Evolutionary conservation across 176 grass and related monocot species (phyloP), one percentile per base, ranked within the genome.

Genomic region (Eremochloa ophiuroides): DNA sequence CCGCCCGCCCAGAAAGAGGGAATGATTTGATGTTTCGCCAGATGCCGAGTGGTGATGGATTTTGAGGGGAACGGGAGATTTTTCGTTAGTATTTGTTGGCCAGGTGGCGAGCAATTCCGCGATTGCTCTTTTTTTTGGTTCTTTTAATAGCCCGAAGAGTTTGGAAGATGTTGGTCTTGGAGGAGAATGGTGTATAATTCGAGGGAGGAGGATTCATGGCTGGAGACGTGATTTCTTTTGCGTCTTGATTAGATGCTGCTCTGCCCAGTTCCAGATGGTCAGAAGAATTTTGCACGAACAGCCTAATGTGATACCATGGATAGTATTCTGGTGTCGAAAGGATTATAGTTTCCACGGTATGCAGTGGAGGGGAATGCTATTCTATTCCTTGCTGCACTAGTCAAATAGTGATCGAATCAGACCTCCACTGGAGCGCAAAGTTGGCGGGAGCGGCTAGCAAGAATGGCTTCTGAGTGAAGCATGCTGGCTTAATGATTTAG

Each of bases 401-500:
- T 26, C 71, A 76, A 89, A n/a, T 15, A 76, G 70, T 85, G 62
- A 55, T 53, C 14, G 76, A 85, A 85, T 84, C 41, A 6, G 41
- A 18, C 18, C 38, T 84, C 75, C 35, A 62, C 47, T 62, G 50
- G 82, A 69, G 82, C 69, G 43, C 82, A 81, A 89, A 89, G 53
- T 70, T 84, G 30, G 71, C 34, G 18, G 77, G 60, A 69, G 55
- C 10, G 71, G 82, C 63, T 37, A 81, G 77, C n/a, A 34, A 76
- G 63, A 76, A 71, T 76, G 85, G 72, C 76, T 85, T 90, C 71
- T 85, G 66, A 71, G 59, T 82, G 77, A 85, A 85, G 85, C 85
- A 66, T 90, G 26, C 42, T 80, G 69, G 53, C 2, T 80, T 76
- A 72, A 34, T 71, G 62, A 74, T 84, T 66, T 79, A 53, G 33